Evolutionary conservation across 345 rosid genomes (phyloP).

Genomic region (Populus davidiana): DNA sequence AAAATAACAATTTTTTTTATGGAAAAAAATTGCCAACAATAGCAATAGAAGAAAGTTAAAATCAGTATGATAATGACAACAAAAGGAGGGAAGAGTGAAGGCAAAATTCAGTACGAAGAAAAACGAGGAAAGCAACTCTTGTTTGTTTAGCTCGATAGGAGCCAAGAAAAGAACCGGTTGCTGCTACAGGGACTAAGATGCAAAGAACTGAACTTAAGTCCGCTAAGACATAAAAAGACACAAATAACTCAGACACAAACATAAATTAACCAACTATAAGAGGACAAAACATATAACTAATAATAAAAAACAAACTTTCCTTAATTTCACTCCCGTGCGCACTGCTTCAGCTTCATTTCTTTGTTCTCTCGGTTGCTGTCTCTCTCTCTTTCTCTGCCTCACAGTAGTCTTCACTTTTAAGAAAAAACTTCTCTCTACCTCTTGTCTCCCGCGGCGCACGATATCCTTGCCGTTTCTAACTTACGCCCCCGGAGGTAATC

Average conservation of each 20-base stretch:
- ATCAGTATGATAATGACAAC: no score
- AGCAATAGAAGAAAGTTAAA: no score
- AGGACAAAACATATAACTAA: not conserved
- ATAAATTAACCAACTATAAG: not conserved
- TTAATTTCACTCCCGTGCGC: not conserved
- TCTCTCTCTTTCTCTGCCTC: not conserved
- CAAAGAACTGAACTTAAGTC: not conserved
- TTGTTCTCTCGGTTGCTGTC: not conserved
- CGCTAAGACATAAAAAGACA: not conserved
- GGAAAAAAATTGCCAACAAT: no score
- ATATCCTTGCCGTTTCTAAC: slow-evolving; percentile 10
- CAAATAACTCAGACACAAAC: not conserved
- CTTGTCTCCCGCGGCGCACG: slow-evolving; percentile 15
- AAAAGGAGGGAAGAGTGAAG: no score
- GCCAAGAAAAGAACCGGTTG: not conserved
- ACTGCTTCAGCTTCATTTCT: not conserved
- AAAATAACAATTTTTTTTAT: no score
- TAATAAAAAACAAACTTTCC: not conserved
- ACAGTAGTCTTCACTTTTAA: slow-evolving; percentile 13
- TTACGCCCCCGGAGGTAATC: slow-evolving; percentile 14
- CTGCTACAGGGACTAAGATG: not conserved
- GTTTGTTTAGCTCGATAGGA: not conserved
- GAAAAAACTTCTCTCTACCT: not conserved
- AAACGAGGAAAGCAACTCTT: no score
- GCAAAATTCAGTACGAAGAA: no score